Conservation (phyloP, 2,329 filamentous ascomycete genomes). For the Acephala macrosclerotiorum region DNA sequence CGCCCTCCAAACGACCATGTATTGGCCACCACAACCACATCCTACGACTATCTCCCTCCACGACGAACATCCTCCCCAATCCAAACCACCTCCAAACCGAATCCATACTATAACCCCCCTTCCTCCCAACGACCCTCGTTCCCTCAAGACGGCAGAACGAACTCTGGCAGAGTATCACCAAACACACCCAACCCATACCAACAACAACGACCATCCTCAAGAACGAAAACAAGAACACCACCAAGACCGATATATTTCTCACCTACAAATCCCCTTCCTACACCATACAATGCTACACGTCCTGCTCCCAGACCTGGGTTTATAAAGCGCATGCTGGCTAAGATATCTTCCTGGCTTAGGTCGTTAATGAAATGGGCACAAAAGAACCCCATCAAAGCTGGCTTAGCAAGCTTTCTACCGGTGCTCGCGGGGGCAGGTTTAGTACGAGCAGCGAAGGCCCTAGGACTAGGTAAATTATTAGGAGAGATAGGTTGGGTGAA, state of each 20-base stretch:
- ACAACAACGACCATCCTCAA: slow-evolving; percentile 10
- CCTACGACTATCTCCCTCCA: slow-evolving; percentile 19
- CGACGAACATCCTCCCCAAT: slow-evolving; percentile 17
- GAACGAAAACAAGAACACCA: slow-evolving; percentile 12
- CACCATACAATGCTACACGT: slow-evolving; percentile 37
- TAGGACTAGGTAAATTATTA: slow-evolving; percentile 17
- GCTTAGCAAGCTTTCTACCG: slow-evolving; percentile 36
- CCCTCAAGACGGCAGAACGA: background rate
- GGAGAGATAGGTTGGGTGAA: slow-evolving; percentile 1
- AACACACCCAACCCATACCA: slow-evolving; percentile 7
- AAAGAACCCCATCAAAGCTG: slow-evolving; percentile 37
- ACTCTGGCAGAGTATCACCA: slow-evolving; percentile 12
- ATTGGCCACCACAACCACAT: background rate
- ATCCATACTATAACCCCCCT: slow-evolving; percentile 12
- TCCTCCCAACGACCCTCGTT: background rate
- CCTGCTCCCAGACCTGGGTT: slow-evolving; percentile 38
- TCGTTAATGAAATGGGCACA: slow-evolving; percentile 32
- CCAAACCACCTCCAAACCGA: slow-evolving; percentile 4
- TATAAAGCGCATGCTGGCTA: slow-evolving; percentile 31
- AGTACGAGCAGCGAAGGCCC: slow-evolving; percentile 15
- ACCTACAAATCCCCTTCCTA: slow-evolving; percentile 33
- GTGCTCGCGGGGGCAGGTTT: slow-evolving; percentile 32
- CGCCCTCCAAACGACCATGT: slow-evolving; percentile 7
- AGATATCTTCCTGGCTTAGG: slow-evolving; percentile 31
- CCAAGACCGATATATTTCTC: slow-evolving; percentile 33